A percentile compares a stretch with the other conserved stretches of the same genome.
These are phyloP conservation scores for Nicotiana rustica DNA, from an alignment of 305 asterid species.

Conservation along the genomic window DNA sequence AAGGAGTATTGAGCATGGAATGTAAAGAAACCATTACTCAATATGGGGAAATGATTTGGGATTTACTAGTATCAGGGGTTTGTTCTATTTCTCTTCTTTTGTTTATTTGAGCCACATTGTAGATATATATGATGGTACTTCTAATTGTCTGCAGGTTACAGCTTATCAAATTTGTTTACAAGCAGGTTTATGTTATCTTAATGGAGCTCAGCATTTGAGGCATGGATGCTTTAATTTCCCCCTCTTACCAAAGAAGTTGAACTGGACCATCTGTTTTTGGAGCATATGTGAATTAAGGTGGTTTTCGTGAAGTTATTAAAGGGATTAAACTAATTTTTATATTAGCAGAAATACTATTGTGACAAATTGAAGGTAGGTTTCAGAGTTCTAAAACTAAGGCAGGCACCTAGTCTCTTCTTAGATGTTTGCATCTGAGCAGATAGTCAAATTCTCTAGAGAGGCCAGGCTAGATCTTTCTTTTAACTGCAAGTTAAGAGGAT, in stretches of 20 bases:
- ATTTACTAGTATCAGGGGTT: conserved; percentile 82
- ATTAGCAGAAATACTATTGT: background rate
- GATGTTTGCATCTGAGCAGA: conserved; percentile 13
- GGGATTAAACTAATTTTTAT: too few species aligned
- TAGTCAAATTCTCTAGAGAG: too few species aligned
- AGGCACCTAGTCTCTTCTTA: background rate
- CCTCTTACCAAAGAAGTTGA: too few species aligned
- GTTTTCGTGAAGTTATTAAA: too few species aligned
- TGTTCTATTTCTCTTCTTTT: conserved; percentile 30
- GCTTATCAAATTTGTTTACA: conserved; percentile 76
- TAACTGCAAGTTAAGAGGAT: too few species aligned
- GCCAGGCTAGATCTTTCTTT: too few species aligned
- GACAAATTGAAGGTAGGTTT: background rate
- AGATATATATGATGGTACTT: background rate
- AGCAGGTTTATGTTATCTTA: conserved; percentile 62
- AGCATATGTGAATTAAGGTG: too few species aligned
- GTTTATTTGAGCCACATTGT: background rate
- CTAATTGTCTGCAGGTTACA: conserved; percentile 59
- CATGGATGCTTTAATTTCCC: too few species aligned
- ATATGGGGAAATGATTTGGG: conserved; percentile 94
- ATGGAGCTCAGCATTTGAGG: conserved; percentile 42
- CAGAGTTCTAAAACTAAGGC: background rate
- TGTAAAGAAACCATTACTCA: conserved; percentile 75
- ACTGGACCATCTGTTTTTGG: too few species aligned
- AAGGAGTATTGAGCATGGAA: conserved; percentile 86